A percentile compares a stretch with the other conserved stretches of the same genome.
Evolutionary conservation across 768 basidiomycete species (phyloP).

Genomic region (Boletus patriciae): DNA sequence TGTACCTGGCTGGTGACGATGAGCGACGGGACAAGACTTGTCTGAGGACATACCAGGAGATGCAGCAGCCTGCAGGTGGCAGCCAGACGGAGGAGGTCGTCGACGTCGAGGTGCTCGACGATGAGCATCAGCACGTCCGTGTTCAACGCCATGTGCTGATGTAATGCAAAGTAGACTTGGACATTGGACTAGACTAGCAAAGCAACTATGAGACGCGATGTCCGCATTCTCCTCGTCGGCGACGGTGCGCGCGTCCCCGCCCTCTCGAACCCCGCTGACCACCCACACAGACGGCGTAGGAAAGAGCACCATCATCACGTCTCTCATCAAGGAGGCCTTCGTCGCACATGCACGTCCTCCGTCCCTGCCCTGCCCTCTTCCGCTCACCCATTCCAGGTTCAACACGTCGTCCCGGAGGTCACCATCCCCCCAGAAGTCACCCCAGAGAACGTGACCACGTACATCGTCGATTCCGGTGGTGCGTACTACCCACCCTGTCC

Average conservation of each 20-base stretch:
- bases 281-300: slow-evolving; percentile 84
- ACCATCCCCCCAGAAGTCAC: slow-evolving; percentile 98
- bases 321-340: slow-evolving; percentile 94
- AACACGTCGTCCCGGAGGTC: slow-evolving; percentile 93
- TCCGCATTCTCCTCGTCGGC: slow-evolving; percentile 90
- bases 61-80: slow-evolving; percentile 32
- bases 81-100: slow-evolving; percentile 40
- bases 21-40: neutral
- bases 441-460: slow-evolving; percentile 96
- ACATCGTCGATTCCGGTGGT: slow-evolving; percentile 98
- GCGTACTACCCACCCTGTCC: slow-evolving; percentile 28
- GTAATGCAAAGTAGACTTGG: slow-evolving; percentile 7
- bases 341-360: slow-evolving; percentile 70
- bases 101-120: slow-evolving; percentile 43
- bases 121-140: slow-evolving; percentile 57
- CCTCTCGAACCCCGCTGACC: neutral
- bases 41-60: slow-evolving; percentile 39
- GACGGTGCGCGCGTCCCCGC: slow-evolving; percentile 61
- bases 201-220: slow-evolving; percentile 79
- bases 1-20: slow-evolving; percentile 44
- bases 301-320: slow-evolving; percentile 96
- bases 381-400: slow-evolving; percentile 57
- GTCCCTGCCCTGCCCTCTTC: neutral
- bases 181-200: slow-evolving; percentile 8
- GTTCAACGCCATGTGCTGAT: slow-evolving; percentile 40